Percentiles rank a stretch among this genome's conserved stretches.
Conservation (phyloP, 2,329 filamentous ascomycete genomes). For the Apiospora malaysiana region DNA sequence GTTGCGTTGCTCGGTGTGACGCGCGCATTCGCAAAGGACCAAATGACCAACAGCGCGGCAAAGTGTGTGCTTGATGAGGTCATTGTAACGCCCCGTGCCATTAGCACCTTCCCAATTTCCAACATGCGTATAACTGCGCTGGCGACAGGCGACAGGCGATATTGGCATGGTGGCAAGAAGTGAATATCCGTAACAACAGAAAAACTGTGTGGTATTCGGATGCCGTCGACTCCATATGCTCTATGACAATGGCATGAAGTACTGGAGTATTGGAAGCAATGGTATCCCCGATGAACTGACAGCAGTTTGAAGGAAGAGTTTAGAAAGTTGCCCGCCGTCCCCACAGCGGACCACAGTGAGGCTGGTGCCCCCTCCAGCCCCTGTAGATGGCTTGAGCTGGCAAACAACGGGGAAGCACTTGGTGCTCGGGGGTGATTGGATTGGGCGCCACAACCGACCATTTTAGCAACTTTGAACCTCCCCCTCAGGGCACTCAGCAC, state of each 20-base stretch:
- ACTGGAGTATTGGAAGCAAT: constrained; percentile 8
- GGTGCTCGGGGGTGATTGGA: background rate
- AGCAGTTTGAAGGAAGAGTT: background rate
- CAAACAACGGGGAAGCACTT: background rate
- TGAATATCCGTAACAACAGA: background rate
- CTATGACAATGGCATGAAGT: background rate
- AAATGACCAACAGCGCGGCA: background rate
- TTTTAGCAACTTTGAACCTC: constrained; percentile 12
- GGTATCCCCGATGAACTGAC: background rate
- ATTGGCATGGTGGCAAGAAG: background rate
- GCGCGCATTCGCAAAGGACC: background rate
- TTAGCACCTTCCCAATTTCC: background rate
- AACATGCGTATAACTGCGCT: background rate
- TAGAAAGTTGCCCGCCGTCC: background rate
- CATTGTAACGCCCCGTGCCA: background rate
- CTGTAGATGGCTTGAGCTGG: background rate
- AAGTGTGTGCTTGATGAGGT: constrained; percentile 2
- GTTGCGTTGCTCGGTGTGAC: constrained; percentile 15
- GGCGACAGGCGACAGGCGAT: background rate
- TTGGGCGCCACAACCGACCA: constrained; percentile 10
- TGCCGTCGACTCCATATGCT: background rate
- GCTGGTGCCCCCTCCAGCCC: background rate
- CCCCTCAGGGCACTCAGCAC: background rate
- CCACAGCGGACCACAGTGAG: background rate
- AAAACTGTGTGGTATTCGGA: constrained; percentile 4